phyloP scores from a whole-genome alignment of 2,329 filamentous ascomycete genomes.

The Sclerotiophoma versabilis region DNA sequence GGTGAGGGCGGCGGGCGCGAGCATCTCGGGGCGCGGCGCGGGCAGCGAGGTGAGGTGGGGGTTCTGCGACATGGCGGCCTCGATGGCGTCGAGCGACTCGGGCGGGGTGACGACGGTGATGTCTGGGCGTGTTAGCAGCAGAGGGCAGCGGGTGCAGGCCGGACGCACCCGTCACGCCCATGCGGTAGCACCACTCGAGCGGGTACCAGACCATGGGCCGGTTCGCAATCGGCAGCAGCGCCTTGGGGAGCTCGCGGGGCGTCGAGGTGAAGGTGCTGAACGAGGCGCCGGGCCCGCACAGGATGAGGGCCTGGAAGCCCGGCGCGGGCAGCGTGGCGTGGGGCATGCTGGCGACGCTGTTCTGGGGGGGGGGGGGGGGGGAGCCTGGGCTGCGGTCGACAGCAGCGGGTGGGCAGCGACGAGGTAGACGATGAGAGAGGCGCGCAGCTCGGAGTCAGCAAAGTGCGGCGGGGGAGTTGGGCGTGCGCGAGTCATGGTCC shows the following conservation, averaged over 20 bases:
- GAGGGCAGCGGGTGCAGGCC: background rate
- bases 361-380: too few species aligned
- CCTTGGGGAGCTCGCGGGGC: constrained; percentile 81
- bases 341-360: constrained; percentile 60
- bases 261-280: constrained; percentile 84
- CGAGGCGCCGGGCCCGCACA: constrained; percentile 82
- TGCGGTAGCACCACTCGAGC: constrained; percentile 83
- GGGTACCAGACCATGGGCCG: constrained; percentile 91
- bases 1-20: constrained; percentile 78
- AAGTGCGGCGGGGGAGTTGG: background rate
- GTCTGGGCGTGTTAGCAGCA: constrained; percentile 39
- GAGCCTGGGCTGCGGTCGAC: too few species aligned
- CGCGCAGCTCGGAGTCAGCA: background rate
- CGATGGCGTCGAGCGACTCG: constrained; percentile 69
- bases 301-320: constrained; percentile 81
- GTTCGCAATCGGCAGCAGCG: constrained; percentile 82
- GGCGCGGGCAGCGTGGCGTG: constrained; percentile 77
- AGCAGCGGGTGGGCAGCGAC: too few species aligned
- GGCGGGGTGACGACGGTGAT: constrained; percentile 65
- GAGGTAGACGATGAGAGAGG: too few species aligned
- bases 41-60: constrained; percentile 78
- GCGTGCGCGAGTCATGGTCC: constrained; percentile 1
- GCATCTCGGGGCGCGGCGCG: constrained; percentile 73
- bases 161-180: constrained; percentile 74
- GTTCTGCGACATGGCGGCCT: constrained; percentile 75